These are phyloP conservation scores for Phlebopus sp. DNA, from an alignment of 1,284 basidiomycete genomes.

Conservation along the genomic window DNA sequence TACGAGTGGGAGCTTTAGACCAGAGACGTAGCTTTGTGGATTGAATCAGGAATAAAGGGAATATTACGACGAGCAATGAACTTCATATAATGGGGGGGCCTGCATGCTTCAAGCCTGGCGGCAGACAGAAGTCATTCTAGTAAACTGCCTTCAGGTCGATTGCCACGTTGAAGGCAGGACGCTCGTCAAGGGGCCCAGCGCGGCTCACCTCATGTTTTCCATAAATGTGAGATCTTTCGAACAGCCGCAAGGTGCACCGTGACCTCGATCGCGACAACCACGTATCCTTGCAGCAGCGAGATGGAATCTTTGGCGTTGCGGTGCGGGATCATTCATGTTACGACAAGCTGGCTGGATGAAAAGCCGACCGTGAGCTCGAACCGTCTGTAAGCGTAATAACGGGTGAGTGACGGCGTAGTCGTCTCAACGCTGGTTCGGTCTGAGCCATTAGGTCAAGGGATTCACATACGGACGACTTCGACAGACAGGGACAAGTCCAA, in stretches of 20 bases:
- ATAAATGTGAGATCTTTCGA: conserved; percentile 33
- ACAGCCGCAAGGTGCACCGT: conserved; percentile 35
- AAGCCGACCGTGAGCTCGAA: conserved; percentile 7
- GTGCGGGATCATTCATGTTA: conserved; percentile 25
- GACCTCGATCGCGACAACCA: conserved; percentile 36
- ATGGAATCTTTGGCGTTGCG: conserved; percentile 10
- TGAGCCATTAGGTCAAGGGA: conserved; percentile 5
- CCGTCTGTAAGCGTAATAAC: conserved; percentile 11
- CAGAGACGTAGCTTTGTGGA: conserved; percentile 27
- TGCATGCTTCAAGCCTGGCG: conserved; percentile 33
- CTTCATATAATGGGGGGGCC: conserved; percentile 32
- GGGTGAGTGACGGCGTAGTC: conserved; percentile 3
- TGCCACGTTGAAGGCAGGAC: conserved; percentile 35
- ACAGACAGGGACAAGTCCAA: conserved; percentile 13
- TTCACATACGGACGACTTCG: conserved; percentile 6
- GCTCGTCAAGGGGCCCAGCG: conserved; percentile 32
- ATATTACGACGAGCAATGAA: conserved; percentile 34
- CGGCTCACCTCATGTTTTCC: conserved; percentile 39
- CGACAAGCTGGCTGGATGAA: conserved; percentile 20
- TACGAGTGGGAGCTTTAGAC: conserved; percentile 14
- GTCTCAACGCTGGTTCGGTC: conserved; percentile 10
- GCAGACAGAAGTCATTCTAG: conserved; percentile 33
- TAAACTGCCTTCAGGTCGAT: conserved; percentile 34
- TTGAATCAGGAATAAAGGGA: conserved; percentile 28
- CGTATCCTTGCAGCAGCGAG: conserved; percentile 23